phyloP scores from a whole-genome alignment of 139 green algal species.

The Astrephomene gubernaculifera region DNA sequence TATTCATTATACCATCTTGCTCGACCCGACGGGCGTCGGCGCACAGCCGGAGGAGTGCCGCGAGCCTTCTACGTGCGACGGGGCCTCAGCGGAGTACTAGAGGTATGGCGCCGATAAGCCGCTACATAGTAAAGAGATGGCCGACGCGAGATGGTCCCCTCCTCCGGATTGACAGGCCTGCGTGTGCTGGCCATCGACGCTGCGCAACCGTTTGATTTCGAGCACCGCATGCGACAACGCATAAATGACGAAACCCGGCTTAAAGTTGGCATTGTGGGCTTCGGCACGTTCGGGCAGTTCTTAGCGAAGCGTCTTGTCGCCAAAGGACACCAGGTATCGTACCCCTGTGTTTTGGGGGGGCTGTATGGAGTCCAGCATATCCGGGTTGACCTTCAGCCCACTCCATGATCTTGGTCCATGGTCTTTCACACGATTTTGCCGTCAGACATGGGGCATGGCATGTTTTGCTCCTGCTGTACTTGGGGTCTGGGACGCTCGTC shows the following conservation, averaged over 20 bases:
- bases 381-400: no score
- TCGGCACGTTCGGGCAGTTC: constrained; percentile 99
- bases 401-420: no score
- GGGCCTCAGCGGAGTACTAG: not conserved
- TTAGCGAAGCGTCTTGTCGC: constrained; percentile 87
- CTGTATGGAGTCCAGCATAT: no score
- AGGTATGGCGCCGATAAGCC: not conserved
- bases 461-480: no score
- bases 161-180: constrained; percentile 12
- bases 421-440: no score
- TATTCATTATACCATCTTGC: not conserved
- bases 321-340: constrained; percentile 34
- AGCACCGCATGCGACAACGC: constrained; percentile 63
- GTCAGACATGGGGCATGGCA: no score
- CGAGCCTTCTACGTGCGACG: not conserved
- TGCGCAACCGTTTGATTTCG: constrained; percentile 90
- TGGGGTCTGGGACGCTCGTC: no score
- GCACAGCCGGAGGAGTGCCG: not conserved
- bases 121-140: not conserved
- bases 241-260: constrained; percentile 68
- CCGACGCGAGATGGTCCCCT: not conserved
- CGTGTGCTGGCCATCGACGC: constrained; percentile 80
- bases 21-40: not conserved
- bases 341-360: no score
- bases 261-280: constrained; percentile 96